Percentiles rank a stretch among this genome's conserved stretches.
Evolutionary conservation across 208 protist genomes (phyloP).

Genomic region (Wallacemonas sp.): DNA sequence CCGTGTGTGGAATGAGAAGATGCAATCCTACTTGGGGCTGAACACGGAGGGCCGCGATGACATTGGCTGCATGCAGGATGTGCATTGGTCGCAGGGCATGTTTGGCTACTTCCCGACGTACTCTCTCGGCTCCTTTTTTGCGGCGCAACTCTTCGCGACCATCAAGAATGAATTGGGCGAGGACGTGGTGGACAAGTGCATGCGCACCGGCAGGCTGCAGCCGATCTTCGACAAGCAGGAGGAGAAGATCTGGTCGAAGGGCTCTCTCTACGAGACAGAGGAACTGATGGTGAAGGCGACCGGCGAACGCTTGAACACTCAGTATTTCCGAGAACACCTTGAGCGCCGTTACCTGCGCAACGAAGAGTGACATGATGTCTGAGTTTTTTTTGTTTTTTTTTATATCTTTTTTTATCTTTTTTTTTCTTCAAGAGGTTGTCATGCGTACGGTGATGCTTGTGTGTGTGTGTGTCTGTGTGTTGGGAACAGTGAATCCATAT

Average conservation of each 20-base stretch:
- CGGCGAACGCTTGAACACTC: conserved; percentile 46
- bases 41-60: conserved; percentile 40
- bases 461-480: too few relatives aligned
- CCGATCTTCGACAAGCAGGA: conserved; percentile 32
- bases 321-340: conserved; percentile 54
- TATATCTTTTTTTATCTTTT: conserved; percentile 5
- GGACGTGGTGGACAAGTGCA: conserved; percentile 21
- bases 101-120: conserved; percentile 81
- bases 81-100: conserved; percentile 54
- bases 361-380: conserved; percentile 1
- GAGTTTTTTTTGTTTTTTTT: conserved; percentile 2
- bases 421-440: too few relatives aligned
- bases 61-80: conserved; percentile 58
- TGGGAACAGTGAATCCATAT: too few relatives aligned
- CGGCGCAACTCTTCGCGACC: conserved; percentile 42
- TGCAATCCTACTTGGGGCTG: conserved; percentile 61
- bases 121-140: conserved; percentile 50
- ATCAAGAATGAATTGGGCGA: conserved; percentile 32
- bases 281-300: conserved; percentile 53
- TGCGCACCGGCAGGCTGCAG: conserved; percentile 31
- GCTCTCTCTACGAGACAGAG: conserved; percentile 26
- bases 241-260: conserved; percentile 30
- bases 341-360: conserved; percentile 48
- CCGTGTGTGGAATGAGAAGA: conserved; percentile 52
- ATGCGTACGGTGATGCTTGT: too few relatives aligned